Conservation (phyloP, 306 rosid species). For the Cotoneaster glaucophyllus region DNA sequence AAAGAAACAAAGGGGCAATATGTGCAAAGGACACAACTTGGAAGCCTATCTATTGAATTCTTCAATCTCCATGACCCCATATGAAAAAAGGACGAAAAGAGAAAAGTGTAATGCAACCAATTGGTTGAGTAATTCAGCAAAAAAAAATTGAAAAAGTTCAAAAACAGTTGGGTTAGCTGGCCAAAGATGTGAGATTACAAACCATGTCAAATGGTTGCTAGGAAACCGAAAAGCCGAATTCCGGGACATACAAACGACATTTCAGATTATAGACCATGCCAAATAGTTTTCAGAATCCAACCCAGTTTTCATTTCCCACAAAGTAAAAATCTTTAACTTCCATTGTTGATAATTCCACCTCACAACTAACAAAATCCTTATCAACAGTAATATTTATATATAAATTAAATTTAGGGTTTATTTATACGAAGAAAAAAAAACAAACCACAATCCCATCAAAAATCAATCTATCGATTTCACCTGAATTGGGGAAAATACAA, state of each 20-base stretch:
- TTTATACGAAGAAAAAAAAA: too few species aligned
- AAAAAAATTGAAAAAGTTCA: not conserved
- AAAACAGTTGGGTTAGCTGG: not conserved
- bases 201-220: not conserved
- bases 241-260: not conserved
- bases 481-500: not conserved
- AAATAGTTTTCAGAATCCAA: not conserved
- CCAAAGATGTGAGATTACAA: not conserved
- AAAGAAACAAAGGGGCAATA: not conserved
- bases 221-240: not conserved
- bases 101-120: not conserved
- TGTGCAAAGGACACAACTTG: not conserved
- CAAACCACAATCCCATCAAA: not conserved
- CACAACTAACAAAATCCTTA: not conserved
- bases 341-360: not conserved
- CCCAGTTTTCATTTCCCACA: not conserved
- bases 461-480: not conserved
- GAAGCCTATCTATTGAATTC: not conserved
- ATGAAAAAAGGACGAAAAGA: not conserved
- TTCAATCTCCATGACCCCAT: not conserved
- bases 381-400: not conserved
- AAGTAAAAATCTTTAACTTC: not conserved
- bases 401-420: not conserved
- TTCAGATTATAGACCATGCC: not conserved
- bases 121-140: not conserved